Conservation (phyloP, 2,329 filamentous ascomycete species). For the Blastomyces silverae region DNA sequence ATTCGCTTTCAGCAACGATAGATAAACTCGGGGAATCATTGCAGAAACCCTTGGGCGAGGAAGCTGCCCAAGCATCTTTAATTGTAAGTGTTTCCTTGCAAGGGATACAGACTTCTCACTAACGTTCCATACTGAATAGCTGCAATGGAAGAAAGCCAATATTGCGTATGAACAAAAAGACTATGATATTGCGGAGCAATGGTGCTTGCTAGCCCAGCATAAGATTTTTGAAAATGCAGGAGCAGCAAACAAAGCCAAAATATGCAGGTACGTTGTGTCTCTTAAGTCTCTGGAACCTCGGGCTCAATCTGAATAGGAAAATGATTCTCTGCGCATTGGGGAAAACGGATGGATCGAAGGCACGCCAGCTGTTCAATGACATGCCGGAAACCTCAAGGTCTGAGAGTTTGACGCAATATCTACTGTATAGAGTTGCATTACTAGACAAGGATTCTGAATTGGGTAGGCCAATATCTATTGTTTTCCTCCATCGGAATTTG, state of each 20-base stretch:
- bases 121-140: constrained; percentile 39
- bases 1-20: constrained; percentile 23
- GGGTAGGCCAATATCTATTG: constrained; percentile 32
- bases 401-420: constrained; percentile 61
- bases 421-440: constrained; percentile 68
- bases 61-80: constrained; percentile 50
- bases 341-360: constrained; percentile 49
- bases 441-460: constrained; percentile 51
- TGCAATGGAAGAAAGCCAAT: constrained; percentile 78
- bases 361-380: constrained; percentile 49
- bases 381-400: constrained; percentile 55
- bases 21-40: constrained; percentile 41
- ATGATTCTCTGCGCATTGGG: constrained; percentile 63
- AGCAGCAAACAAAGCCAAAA: constrained; percentile 59
- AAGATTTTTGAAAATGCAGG: constrained; percentile 59
- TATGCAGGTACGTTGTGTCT: constrained; percentile 51
- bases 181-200: constrained; percentile 54
- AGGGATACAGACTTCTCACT: constrained; percentile 9
- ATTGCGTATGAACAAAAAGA: constrained; percentile 48
- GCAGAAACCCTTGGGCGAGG: constrained; percentile 47
- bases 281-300: not conserved
- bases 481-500: constrained; percentile 17
- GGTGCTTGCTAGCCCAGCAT: constrained; percentile 66
- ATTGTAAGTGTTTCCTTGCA: constrained; percentile 31
- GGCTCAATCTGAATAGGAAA: constrained; percentile 51